Evolutionary conservation across 2,329 filamentous ascomycete genomes (phyloP), one percentile per base, ranked within the genome.

Genomic region (Sclerotinia subarctica): DNA sequence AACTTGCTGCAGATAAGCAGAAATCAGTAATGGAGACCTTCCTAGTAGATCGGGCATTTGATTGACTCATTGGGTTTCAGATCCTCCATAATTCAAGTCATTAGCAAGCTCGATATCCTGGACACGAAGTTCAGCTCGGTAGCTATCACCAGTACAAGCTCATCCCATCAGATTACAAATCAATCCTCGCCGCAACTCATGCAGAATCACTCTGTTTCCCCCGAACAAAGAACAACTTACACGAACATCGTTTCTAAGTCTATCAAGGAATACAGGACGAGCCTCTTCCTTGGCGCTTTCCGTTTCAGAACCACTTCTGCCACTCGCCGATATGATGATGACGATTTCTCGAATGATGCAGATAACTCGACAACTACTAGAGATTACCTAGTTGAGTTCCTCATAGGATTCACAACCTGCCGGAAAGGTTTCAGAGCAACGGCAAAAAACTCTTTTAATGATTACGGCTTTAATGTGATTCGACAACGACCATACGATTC

Each of bases 1-100:
- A 32, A 26, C 47, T 11, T 69, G 21, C 54, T 70, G 10, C 60
- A 71, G 47, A 15, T 46, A 2, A 68, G 52, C 44, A 47, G 60
- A 21, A 13, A 35, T 3, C 53, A 69, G 67, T 68, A 59, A 44
- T 57, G 29, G 29, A 1, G 0, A 0, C 2, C 7, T 13, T 17
- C 2, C 17, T 47, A 26, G 53, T 11, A 1, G 19, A 5, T 4
- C 8, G 21, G 24, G 53, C 49, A 17, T 19, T 46, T 53, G 46
- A 35, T 62, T 60, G 29, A 15, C 42, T 19, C 7, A 15, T 5
- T 29, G 24, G 3, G 17, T 38, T 11, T 35, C 19, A 66, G 66
- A 2, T 56, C 21, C 38, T 52, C 44, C 7, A 38, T 62, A n/a
- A 49, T 49, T 24, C 44, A 49, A 32, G 19, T 49, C 21, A 62